These are phyloP conservation scores for Hamamelis virginiana DNA, from an alignment of 164 flowering plant genomes.

Conservation along the genomic window DNA sequence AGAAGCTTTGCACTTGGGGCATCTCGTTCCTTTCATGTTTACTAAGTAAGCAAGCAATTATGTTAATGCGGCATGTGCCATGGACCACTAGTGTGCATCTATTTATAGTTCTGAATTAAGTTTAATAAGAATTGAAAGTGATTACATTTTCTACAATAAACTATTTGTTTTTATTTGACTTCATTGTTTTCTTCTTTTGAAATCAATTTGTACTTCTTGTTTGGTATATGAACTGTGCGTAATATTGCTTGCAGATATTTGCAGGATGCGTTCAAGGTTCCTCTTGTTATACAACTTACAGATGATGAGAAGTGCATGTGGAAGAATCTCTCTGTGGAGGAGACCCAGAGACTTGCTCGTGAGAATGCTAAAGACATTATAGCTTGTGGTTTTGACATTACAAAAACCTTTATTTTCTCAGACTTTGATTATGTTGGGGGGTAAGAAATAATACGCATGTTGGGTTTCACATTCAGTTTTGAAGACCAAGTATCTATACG, in stretches of 20 bases:
- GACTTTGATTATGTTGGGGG: conserved; percentile 94
- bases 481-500: not conserved
- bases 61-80: too few relatives aligned
- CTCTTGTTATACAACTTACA: conserved; percentile 91
- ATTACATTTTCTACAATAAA: too few relatives aligned
- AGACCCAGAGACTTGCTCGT: conserved; percentile 83
- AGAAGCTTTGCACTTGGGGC: conserved; percentile 91
- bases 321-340: conserved; percentile 90
- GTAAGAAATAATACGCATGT: conserved; percentile 40
- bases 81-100: too few relatives aligned
- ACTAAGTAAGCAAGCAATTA: conserved; percentile 56
- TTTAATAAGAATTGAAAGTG: too few relatives aligned
- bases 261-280: conserved; percentile 96
- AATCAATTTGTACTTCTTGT: not conserved
- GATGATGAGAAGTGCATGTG: conserved; percentile 98
- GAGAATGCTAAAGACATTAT: conserved; percentile 98
- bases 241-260: conserved; percentile 59
- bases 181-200: not conserved
- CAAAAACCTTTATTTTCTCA: conserved; percentile 86
- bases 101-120: too few relatives aligned
- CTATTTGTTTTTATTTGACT: not conserved
- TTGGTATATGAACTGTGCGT: conserved; percentile 12
- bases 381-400: conserved; percentile 96
- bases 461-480: not conserved
- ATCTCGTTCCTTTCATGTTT: conserved; percentile 90